These are phyloP conservation scores for Ceratopteris richardii DNA, from an alignment of 75 land plant genomes.

Conservation along the genomic window DNA sequence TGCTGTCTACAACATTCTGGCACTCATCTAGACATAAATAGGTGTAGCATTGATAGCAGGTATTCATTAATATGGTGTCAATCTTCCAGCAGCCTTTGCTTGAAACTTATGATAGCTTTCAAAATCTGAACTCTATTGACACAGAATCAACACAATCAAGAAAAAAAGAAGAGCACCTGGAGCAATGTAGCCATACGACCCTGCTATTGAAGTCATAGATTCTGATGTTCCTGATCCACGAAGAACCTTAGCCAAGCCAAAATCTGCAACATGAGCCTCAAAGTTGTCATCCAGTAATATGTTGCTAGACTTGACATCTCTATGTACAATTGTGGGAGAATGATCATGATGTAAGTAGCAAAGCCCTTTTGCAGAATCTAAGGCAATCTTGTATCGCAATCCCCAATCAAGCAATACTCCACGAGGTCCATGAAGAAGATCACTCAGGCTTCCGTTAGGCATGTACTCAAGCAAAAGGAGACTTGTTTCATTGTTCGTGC, in stretches of 20 bases:
- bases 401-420: conserved; percentile 67
- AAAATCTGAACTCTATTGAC: not conserved
- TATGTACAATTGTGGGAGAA: conserved; percentile 62
- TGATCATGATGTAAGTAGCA: conserved; percentile 86
- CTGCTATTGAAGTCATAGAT: conserved; percentile 82
- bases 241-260: conserved; percentile 76
- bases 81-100: too few relatives aligned
- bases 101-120: not conserved
- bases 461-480: conserved; percentile 82
- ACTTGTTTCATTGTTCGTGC: conserved; percentile 77
- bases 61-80: too few relatives aligned
- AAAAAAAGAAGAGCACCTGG: conserved; percentile 41
- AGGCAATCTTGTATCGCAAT: conserved; percentile 53
- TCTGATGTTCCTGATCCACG: conserved; percentile 54
- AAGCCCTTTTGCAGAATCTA: conserved; percentile 75
- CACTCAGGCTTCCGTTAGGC: conserved; percentile 94
- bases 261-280: conserved; percentile 89
- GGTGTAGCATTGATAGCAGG: too few relatives aligned
- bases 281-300: conserved; percentile 60
- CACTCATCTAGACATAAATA: too few relatives aligned
- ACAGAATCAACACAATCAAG: not conserved
- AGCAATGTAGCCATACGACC: conserved; percentile 88
- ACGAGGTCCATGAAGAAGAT: conserved; percentile 71
- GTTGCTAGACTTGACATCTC: conserved; percentile 86
- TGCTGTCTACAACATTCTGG: too few relatives aligned